Conservation (phyloP, 2,329 filamentous ascomycete species). For the Colletotrichum tropicicola region DNA sequence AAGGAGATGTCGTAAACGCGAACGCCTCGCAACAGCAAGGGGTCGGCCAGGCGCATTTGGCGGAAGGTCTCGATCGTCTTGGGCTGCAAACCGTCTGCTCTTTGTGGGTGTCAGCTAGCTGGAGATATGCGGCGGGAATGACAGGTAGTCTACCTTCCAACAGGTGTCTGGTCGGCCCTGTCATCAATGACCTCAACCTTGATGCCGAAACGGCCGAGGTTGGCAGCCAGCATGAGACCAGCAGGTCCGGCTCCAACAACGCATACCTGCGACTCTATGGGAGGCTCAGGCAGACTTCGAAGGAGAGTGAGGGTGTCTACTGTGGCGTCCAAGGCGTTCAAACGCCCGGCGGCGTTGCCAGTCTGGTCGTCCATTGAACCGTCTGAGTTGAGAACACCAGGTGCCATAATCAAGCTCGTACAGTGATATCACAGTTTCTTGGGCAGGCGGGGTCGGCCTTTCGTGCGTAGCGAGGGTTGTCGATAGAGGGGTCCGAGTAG, state of each 20-base stretch:
- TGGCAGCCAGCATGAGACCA: slow-evolving; percentile 63
- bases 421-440: slow-evolving; percentile 20
- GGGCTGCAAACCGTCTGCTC: slow-evolving; percentile 78
- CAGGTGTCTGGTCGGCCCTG: slow-evolving; percentile 71
- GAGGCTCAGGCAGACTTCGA: slow-evolving; percentile 57
- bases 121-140: neutral
- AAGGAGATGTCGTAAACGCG: slow-evolving; percentile 80
- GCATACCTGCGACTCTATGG: slow-evolving; percentile 56
- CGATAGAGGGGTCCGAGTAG: neutral
- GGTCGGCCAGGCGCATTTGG: slow-evolving; percentile 77
- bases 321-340: slow-evolving; percentile 43
- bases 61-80: slow-evolving; percentile 82
- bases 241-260: slow-evolving; percentile 65
- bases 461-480: neutral
- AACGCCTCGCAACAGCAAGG: slow-evolving; percentile 72
- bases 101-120: slow-evolving; percentile 34
- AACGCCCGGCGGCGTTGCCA: slow-evolving; percentile 32
- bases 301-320: slow-evolving; percentile 58
- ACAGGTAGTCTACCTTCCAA: slow-evolving; percentile 57
- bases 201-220: slow-evolving; percentile 72
- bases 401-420: slow-evolving; percentile 40
- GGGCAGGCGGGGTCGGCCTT: slow-evolving; percentile 3
- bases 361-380: slow-evolving; percentile 42
- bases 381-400: slow-evolving; percentile 42
- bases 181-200: slow-evolving; percentile 74